Base-by-base conservation (phyloP, 1,139 yeast species). In the Groenewaldozyma sp. region DNA sequence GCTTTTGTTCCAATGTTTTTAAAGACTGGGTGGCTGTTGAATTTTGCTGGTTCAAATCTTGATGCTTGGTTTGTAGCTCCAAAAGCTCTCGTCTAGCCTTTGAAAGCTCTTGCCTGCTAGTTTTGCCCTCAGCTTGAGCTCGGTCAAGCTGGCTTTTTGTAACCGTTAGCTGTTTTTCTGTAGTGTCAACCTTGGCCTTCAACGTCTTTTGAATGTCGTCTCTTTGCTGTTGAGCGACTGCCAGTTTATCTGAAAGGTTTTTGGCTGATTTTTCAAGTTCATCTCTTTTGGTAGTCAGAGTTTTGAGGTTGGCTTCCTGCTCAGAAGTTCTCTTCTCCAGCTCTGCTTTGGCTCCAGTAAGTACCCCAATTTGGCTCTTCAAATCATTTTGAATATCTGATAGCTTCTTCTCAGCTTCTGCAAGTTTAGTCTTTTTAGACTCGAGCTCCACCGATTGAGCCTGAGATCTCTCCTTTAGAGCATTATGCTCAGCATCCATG, bases 361-460 rank as follows among this genome's bases (percentile, higher is more conserved):
- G n/a, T n/a, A n/a, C n/a, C n/a, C n/a, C n/a, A n/a, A n/a, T n/a
- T n/a, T n/a, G n/a, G n/a, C n/a, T n/a, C n/a, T n/a, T n/a, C n/a
- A n/a, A n/a, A n/a, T n/a, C n/a, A n/a, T n/a, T n/a, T n/a, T n/a
- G n/a, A n/a, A n/a, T n/a, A n/a, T n/a, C n/a, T n/a, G n/a, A n/a
- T n/a, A 37, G 31, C 17, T 27, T 13, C 13, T 32, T 19, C 16
- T 27, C 22, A 28, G 28, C 33, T 9, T 20, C 24, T 24, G 19
- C 35, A 19, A 27, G 17, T 3, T 11, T 20, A 27, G 9, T 28
- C 16, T 19, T 24, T 1, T 11, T 22, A 19, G 14, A 22, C 14
- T 32, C 33, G 11, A 24, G 22, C 11, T 34, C 56, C 56, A 41
- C 53, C 53, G 14, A 59, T 56, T 28, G 54, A 56, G 10, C 57